Conservation (phyloP, 768 basidiomycete species). For the Psilocybe azurescens region DNA sequence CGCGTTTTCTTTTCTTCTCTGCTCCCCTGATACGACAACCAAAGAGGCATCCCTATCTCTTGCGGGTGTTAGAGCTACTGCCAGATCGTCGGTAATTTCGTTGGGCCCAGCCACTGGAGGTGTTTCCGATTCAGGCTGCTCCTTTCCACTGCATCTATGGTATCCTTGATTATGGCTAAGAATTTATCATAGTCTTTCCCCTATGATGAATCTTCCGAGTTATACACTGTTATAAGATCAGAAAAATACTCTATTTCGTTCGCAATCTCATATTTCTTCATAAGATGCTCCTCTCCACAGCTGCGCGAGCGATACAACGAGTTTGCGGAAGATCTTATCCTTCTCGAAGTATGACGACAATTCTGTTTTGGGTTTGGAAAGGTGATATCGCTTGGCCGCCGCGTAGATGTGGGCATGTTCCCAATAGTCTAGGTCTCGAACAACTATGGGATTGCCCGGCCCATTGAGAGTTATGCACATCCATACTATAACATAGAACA, state of each 20-base stretch:
- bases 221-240: background rate
- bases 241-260: background rate
- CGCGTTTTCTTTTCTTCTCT: too few species aligned
- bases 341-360: background rate
- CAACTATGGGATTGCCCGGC: background rate
- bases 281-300: background rate
- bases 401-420: background rate
- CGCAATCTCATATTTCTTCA: background rate
- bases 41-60: too few species aligned
- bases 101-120: too few species aligned
- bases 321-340: background rate
- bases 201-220: background rate
- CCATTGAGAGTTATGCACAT: background rate
- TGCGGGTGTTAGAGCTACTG: too few species aligned
- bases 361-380: background rate
- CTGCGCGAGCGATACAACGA: background rate
- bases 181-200: background rate
- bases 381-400: background rate
- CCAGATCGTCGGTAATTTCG: too few species aligned
- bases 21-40: too few species aligned
- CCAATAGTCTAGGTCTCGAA: background rate
- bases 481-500: slow-evolving; percentile 6
- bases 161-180: background rate
- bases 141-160: background rate
- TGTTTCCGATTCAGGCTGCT: too few species aligned